Conservation (phyloP, 495 filamentous ascomycete species). For the Aspergillus ellipticus region DNA sequence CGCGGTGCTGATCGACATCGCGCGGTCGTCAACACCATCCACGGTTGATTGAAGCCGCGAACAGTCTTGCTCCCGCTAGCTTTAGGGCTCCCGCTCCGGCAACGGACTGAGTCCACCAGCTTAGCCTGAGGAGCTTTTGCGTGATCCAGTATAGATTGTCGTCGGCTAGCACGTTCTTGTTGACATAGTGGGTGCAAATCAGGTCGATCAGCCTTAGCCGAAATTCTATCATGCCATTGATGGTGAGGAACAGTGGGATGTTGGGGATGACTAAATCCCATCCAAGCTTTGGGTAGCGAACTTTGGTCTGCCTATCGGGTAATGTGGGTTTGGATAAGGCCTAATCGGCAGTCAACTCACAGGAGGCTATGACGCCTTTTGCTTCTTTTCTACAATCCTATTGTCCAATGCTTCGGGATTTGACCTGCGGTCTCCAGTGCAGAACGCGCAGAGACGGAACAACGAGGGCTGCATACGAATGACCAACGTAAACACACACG, state of each 20-base stretch:
- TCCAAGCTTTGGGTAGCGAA: not conserved
- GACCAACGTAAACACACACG: not conserved
- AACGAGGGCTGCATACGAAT: not conserved
- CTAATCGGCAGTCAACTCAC: not conserved
- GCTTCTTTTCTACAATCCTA: not conserved
- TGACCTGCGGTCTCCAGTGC: not conserved
- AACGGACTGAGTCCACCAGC: not conserved
- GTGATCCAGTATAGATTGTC: constrained; percentile 15
- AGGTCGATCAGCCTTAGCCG: not conserved
- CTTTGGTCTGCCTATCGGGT: not conserved
- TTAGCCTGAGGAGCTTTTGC: constrained; percentile 11
- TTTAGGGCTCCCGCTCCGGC: constrained; percentile 6
- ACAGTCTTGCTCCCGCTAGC: not conserved
- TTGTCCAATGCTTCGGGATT: not conserved
- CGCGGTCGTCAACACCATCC: not conserved
- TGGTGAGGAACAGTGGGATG: not conserved
- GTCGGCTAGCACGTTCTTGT: not conserved
- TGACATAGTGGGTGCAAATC: not conserved
- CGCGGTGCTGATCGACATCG: not conserved
- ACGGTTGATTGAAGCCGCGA: not conserved
- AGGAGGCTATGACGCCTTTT: not conserved
- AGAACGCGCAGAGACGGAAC: not conserved
- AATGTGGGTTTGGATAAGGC: not conserved
- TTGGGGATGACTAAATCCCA: not conserved
- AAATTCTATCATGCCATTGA: not conserved